phyloP scores from a whole-genome alignment of 75 land plant genomes.

The Ceratopteris richardii region DNA sequence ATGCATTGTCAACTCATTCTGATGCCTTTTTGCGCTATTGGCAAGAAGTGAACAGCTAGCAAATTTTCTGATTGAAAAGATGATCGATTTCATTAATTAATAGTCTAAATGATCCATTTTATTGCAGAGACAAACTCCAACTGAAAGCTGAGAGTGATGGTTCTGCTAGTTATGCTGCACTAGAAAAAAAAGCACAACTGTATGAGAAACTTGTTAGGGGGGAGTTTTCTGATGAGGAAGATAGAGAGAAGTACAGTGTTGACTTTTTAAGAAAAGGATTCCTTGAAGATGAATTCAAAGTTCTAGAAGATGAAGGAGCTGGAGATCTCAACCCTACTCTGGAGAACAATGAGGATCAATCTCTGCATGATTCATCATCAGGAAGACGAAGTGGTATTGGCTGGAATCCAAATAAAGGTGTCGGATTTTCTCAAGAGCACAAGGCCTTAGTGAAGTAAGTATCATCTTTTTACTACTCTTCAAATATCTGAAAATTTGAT shows the following conservation, averaged over 20 bases:
- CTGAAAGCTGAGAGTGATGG: slow-evolving; percentile 79
- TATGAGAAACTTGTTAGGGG: slow-evolving; percentile 78
- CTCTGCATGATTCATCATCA: slow-evolving; percentile 4
- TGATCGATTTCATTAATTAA: too few species aligned
- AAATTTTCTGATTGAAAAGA: too few species aligned
- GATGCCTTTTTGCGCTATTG: too few species aligned
- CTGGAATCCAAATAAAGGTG: slow-evolving; percentile 21
- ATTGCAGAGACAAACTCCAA: slow-evolving; percentile 84
- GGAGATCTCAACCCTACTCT: slow-evolving; percentile 4
- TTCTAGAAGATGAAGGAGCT: slow-evolving; percentile 14
- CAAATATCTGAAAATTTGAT: neutral
- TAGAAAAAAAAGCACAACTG: slow-evolving; percentile 80
- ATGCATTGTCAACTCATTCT: too few species aligned
- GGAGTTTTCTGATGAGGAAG: slow-evolving; percentile 92
- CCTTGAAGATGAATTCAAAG: slow-evolving; percentile 34
- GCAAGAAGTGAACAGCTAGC: too few species aligned
- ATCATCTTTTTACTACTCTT: neutral
- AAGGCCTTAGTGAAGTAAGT: slow-evolving; percentile 75
- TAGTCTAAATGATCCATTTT: too few species aligned
- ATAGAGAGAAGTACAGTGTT: slow-evolving; percentile 86
- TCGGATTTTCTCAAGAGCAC: slow-evolving; percentile 49
- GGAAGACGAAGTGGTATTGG: slow-evolving; percentile 43
- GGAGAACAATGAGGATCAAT: slow-evolving; percentile 14
- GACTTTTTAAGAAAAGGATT: slow-evolving; percentile 76
- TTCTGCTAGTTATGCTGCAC: slow-evolving; percentile 76